These are phyloP conservation scores for Marasmius tenuissimus DNA, from an alignment of 1,284 basidiomycete species.

Conservation along the genomic window DNA sequence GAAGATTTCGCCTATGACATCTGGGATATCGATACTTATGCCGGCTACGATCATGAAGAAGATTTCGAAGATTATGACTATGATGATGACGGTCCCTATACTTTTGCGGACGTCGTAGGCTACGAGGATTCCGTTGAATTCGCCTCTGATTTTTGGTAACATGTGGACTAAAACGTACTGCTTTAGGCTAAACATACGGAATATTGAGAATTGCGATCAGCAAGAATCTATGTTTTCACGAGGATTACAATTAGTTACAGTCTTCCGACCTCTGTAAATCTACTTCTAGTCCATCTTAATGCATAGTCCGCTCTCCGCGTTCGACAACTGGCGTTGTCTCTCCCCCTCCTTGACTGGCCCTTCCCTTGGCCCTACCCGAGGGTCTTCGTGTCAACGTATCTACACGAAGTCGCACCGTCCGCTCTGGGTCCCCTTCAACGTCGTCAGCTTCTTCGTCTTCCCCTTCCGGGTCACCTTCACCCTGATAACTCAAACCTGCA, in stretches of 20 bases:
- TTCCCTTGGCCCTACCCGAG: conserved; percentile 55
- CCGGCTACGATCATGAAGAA: neutral
- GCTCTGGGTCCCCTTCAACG: conserved; percentile 10
- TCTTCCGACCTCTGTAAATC: neutral
- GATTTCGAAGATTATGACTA: neutral
- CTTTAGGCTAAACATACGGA: too few species aligned
- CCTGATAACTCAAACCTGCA: conserved; percentile 40
- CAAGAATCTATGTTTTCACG: neutral
- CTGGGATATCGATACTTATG: too few species aligned
- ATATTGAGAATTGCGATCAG: too few species aligned
- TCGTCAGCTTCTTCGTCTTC: conserved; percentile 24
- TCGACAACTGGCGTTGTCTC: conserved; percentile 36
- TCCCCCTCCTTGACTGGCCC: conserved; percentile 44
- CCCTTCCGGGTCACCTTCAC: conserved; percentile 36
- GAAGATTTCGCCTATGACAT: neutral
- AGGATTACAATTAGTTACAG: neutral
- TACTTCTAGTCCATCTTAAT: neutral
- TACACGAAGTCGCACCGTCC: conserved; percentile 25
- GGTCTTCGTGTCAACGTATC: conserved; percentile 62
- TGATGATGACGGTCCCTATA: neutral
- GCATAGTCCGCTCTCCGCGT: neutral
- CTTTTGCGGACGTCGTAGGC: too few species aligned
- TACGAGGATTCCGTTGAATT: too few species aligned
- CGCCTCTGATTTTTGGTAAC: too few species aligned
- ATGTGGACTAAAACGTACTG: too few species aligned